phyloP scores from a whole-genome alignment of 2,329 filamentous ascomycete genomes.

The Colletotrichum australisinense region DNA sequence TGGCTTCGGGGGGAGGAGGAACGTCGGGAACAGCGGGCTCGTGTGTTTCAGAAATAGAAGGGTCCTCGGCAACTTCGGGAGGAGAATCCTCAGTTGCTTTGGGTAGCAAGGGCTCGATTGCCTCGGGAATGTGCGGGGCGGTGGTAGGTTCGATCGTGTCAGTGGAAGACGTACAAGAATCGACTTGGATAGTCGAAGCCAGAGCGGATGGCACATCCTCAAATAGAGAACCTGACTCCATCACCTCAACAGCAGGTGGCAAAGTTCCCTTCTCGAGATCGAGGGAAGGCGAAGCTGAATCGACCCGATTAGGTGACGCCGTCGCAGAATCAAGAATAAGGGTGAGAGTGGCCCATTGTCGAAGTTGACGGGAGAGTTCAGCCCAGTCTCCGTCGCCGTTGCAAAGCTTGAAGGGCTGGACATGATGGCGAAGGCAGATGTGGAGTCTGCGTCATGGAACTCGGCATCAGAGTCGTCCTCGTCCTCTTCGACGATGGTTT shows the following conservation, averaged over 20 bases:
- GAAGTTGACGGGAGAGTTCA: constrained; percentile 25
- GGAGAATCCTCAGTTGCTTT: background rate
- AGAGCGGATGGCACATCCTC: background rate
- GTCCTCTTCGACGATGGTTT: constrained; percentile 27
- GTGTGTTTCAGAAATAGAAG: background rate
- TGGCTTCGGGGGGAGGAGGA: background rate
- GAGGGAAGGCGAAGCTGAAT: background rate
- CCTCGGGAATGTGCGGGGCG: constrained; percentile 4
- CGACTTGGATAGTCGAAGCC: constrained; percentile 8
- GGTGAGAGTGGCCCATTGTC: constrained; percentile 4
- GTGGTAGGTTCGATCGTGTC: constrained; percentile 8
- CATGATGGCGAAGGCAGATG: background rate
- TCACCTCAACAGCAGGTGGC: background rate
- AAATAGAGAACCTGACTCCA: background rate
- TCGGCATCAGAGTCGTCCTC: constrained; percentile 26
- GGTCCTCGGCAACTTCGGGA: background rate
- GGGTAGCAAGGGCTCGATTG: background rate
- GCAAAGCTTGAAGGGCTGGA: constrained; percentile 33
- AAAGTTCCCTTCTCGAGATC: background rate
- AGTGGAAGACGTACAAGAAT: constrained; percentile 31
- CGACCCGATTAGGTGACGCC: background rate
- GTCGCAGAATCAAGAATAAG: background rate
- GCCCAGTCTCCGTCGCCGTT: constrained; percentile 18
- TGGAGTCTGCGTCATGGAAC: constrained; percentile 26
- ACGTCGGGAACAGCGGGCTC: background rate